A percentile compares a stretch with the other conserved stretches of the same genome.
Conservation (phyloP, 225 moss, liverwort and hornwort species). For the Physcomitrellopsis africana region DNA sequence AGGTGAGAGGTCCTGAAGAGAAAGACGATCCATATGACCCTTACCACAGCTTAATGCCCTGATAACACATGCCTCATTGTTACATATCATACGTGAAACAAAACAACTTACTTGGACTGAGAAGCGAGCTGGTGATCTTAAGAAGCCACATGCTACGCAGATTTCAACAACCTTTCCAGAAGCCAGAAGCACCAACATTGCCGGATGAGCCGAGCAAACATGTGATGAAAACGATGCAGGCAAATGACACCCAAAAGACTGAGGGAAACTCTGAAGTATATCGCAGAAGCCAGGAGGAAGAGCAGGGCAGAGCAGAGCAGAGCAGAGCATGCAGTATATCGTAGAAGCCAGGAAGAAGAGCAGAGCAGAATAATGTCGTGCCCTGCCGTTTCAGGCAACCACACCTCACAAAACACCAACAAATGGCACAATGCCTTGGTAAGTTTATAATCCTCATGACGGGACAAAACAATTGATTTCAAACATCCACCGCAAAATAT, state of each 20-base stretch:
- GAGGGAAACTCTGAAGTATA: slow-evolving; percentile 61
- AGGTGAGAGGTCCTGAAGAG: slow-evolving; percentile 10
- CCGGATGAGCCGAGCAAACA: slow-evolving; percentile 68
- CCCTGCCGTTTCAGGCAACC: slow-evolving; percentile 94
- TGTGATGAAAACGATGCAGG: slow-evolving; percentile 67
- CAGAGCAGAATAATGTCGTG: slow-evolving; percentile 99
- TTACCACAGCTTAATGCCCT: slow-evolving; percentile 15
- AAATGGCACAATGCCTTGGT: slow-evolving; percentile 90
- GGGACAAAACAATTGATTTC: slow-evolving; percentile 34
- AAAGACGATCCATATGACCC: background rate
- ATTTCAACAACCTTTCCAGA: slow-evolving; percentile 42
- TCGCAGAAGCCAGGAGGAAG: slow-evolving; percentile 87
- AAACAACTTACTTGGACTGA: slow-evolving; percentile 67
- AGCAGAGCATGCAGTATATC: too few relatives aligned
- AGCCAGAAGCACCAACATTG: slow-evolving; percentile 63
- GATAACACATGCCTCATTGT: slow-evolving; percentile 33
- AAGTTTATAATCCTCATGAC: slow-evolving; percentile 67
- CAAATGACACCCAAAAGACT: slow-evolving; percentile 64
- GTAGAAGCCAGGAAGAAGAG: too few relatives aligned
- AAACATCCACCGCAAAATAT: slow-evolving; percentile 14
- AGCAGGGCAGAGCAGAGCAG: slow-evolving; percentile 51
- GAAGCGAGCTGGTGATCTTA: slow-evolving; percentile 58
- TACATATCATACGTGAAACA: slow-evolving; percentile 44
- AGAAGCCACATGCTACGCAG: slow-evolving; percentile 67
- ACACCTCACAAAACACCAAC: slow-evolving; percentile 99